Percentiles rank a stretch among this genome's conserved stretches.
These are phyloP conservation scores for Chenopodium formosanum DNA, from an alignment of 148 eudicot species.

Conservation along the genomic window DNA sequence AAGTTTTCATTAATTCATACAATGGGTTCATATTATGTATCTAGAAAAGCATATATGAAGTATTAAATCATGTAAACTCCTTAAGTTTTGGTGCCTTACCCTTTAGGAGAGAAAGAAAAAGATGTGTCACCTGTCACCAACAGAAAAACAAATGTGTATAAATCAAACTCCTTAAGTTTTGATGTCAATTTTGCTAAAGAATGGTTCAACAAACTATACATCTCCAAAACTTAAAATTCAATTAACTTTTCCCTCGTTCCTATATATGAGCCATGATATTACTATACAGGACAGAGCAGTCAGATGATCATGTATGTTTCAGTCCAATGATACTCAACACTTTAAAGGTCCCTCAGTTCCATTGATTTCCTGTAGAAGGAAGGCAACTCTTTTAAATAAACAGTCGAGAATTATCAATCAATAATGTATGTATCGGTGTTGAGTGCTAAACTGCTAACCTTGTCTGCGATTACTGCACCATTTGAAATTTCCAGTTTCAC, in stretches of 20 bases:
- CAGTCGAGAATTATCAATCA: background rate
- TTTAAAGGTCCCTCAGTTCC: conserved; percentile 59
- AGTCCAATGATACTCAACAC: background rate
- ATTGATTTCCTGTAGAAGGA: conserved; percentile 57
- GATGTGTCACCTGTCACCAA: background rate
- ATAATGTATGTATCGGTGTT: background rate
- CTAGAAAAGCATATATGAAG: no score
- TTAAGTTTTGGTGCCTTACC: no score
- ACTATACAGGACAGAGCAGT: conserved; percentile 3
- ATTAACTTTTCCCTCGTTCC: background rate
- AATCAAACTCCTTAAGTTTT: conserved; percentile 3
- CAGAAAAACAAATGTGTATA: background rate
- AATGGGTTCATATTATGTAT: no score
- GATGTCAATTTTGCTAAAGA: conserved; percentile 1
- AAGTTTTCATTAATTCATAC: no score
- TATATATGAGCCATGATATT: conserved; percentile 3
- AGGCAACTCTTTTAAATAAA: background rate
- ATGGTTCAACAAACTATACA: conserved; percentile 9
- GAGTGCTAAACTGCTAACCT: conserved; percentile 39
- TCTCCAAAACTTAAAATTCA: conserved; percentile 5
- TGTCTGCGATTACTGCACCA: conserved; percentile 68
- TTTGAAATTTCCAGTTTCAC: conserved; percentile 85
- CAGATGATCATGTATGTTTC: background rate
- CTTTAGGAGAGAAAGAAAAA: background rate
- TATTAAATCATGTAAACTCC: no score